Evolutionary conservation across 225 moss, liverwort and hornwort species (phyloP), one percentile per base, ranked within the genome.

Genomic region (Sphagnum contortum): DNA sequence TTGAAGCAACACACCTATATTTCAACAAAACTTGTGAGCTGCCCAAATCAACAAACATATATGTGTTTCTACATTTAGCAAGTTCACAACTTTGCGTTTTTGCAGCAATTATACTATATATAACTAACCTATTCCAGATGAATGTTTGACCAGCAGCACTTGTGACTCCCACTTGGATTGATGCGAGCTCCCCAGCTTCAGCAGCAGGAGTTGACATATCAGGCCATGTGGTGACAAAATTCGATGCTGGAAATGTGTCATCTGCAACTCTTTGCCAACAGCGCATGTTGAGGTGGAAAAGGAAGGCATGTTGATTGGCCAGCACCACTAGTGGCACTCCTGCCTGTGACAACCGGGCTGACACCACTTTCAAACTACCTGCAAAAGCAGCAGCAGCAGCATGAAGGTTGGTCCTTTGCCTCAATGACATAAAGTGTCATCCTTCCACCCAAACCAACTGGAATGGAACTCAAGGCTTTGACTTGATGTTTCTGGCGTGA

Each of bases 251-350:
- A 72, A 92, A 87, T 48, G 80, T 70, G 71, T 86, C 86, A 74
- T 98, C 92, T 48, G 96, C 90, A 59, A 98, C 83, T 78, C 83
- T 80, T 48, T 90, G 83, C 96, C 96, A 98, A 67, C 92, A 92
- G 72, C 81, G 76, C 81, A 98, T 72, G 65, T 78, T 87, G 80
- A 91, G 64, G 63, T 98, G 90, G 78, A 90, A 98, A 68, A 98
- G 76, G 48, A 92, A 92, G 54, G 85, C 89, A 71, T 89, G 92
- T 62, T 83, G 96, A 75, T 98, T 98, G 63, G 90, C 82, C 52
- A 98, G 76, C 48, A 93, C 90, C 44, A 98, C 82, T 68, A 98
- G 77, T 11, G 96, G 96, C 63, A 85, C 85, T 70, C 96, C 92
- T 44, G 90, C 82, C 62, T 77, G 76, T 45, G 92, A 90, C 6